Evolutionary conservation across 140 eudicot species (phyloP).

Genomic region (Oenanthe javanica): DNA sequence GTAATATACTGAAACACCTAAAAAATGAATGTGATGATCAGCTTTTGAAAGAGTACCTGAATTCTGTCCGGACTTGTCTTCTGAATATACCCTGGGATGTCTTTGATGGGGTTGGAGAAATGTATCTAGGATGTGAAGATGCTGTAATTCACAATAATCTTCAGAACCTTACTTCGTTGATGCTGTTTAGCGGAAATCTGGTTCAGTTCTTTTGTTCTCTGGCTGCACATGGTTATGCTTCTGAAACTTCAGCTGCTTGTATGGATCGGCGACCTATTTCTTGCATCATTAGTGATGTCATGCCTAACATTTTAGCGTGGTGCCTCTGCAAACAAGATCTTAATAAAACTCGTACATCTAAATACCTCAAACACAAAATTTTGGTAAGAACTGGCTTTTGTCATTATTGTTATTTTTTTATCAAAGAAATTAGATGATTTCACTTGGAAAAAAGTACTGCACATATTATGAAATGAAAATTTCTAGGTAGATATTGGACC

Average conservation of each 20-base stretch:
- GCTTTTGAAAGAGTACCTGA: slow-evolving; percentile 33
- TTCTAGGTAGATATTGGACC: neutral
- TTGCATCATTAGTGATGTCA: slow-evolving; percentile 24
- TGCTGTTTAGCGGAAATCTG: slow-evolving; percentile 44
- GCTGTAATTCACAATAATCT: neutral
- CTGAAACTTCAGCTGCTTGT: slow-evolving; percentile 22
- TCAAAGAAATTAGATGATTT: neutral
- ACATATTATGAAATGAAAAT: neutral
- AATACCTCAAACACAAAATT: slow-evolving; percentile 56
- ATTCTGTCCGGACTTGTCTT: slow-evolving; percentile 33
- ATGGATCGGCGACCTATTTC: slow-evolving; percentile 15
- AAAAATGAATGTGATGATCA: slow-evolving; percentile 43
- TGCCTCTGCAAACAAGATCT: slow-evolving; percentile 27
- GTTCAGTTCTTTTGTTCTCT: slow-evolving; percentile 64
- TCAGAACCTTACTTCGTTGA: slow-evolving; percentile 10
- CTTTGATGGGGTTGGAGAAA: slow-evolving; percentile 16
- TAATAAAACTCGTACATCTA: slow-evolving; percentile 18
- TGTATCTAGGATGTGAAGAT: neutral
- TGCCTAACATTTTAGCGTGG: slow-evolving; percentile 51
- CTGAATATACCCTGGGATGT: slow-evolving; percentile 47
- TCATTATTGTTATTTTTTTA: neutral
- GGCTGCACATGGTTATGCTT: slow-evolving; percentile 20
- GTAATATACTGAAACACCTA: slow-evolving; percentile 43
- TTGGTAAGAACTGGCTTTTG: slow-evolving; percentile 40
- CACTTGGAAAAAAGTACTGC: neutral